Base-by-base conservation (phyloP, 371 early-diverging fungal species). In the Gilbertella persicaria region DNA sequence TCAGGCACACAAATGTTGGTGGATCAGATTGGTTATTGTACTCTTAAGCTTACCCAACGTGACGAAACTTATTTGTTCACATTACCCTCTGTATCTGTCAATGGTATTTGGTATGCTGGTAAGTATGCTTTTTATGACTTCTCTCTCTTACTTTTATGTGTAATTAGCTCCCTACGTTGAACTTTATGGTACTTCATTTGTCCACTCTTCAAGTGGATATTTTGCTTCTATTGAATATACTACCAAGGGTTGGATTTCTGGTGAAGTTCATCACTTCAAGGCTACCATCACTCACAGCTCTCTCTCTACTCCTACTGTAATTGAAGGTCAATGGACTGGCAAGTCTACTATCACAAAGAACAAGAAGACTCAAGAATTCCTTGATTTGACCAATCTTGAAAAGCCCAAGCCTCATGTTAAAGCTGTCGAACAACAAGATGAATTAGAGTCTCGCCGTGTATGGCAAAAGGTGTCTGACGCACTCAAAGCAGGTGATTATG, bases 211-310 rank as follows among this genome's bases (percentile, higher is more conserved):
- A 39, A 72, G 71, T 39, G 91, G 92, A 17, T 78, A 65, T 41
- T 67, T 73, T 50, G 79, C 90, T 29, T 71, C 79, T 45, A 83
- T 92, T 64, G 87, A 89, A 56, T 91, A 87, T 63, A 73, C 83
- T 39, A 85, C 88, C 29, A 87, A 83, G 60, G 86, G 90, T 9
- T 91, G 88, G 85, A 82, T 91, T 59, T 84, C 86, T 14, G 92
- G 92, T 50, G 91, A 89, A 55, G 81, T 88, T 43, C 87, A 91
- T 62, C 82, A 83, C 53, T 86, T 91, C 71, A 87, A 91, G 62
- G 92, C 89, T 13, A 63, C 60, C 5, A 64, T 91, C 37, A 79
- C 53, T 7, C 64, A 71, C 21, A 58, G 71, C 38, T 37, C 66
- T 1, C 42, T 75, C 13, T 48, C 63, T 1, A 72, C 62, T 25